Evolutionary conservation across 257 asterid species (phyloP).

Genomic region (Schizonepeta tenuifolia): DNA sequence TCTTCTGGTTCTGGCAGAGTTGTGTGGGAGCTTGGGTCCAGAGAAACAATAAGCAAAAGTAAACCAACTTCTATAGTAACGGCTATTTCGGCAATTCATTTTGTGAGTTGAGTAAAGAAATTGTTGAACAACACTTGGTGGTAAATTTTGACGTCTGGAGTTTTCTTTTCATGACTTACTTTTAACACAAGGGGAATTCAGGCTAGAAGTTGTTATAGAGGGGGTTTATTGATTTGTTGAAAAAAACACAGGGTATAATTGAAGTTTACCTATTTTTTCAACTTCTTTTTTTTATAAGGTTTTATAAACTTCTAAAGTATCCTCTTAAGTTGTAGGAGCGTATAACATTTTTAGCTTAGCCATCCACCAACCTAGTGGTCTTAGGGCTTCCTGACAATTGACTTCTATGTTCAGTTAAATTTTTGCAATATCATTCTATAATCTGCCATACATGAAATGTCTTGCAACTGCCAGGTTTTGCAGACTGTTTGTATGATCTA

Average conservation of each 20-base stretch:
- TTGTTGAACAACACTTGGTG: too few relatives aligned
- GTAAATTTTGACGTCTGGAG: too few relatives aligned
- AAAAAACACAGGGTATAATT: neutral
- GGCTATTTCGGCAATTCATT: too few relatives aligned
- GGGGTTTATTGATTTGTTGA: too few relatives aligned
- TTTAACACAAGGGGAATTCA: too few relatives aligned
- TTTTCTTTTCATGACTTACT: too few relatives aligned
- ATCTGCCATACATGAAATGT: neutral
- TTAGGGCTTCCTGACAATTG: neutral
- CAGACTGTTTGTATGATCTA: constrained; percentile 26
- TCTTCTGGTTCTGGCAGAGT: neutral
- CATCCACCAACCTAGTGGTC: neutral
- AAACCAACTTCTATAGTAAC: too few relatives aligned
- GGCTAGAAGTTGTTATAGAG: too few relatives aligned
- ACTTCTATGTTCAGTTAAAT: neutral
- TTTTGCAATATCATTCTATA: constrained; percentile 4
- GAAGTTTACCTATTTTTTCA: neutral
- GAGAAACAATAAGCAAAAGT: neutral
- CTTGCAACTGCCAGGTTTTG: constrained; percentile 14
- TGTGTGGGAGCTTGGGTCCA: neutral
- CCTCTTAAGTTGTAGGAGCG: too few relatives aligned
- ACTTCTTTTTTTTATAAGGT: neutral
- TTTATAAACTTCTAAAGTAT: too few relatives aligned
- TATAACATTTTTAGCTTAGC: neutral
- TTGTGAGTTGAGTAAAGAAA: too few relatives aligned